Conservation (phyloP, 202 grass and related monocot genomes). For the Panicum virgatum region DNA sequence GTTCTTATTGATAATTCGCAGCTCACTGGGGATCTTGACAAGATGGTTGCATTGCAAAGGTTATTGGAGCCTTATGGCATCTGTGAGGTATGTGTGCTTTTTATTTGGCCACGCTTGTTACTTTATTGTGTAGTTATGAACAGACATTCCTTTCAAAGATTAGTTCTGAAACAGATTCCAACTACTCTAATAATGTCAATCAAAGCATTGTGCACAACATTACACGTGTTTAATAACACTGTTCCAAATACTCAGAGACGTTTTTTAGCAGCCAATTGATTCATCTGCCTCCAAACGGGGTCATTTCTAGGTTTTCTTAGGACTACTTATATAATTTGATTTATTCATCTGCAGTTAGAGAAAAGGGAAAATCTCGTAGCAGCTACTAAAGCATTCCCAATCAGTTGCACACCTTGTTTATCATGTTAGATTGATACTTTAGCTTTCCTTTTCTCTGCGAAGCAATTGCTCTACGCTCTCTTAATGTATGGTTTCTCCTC, state of each 20-base stretch:
- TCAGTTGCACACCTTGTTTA: not conserved
- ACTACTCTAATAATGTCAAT: not conserved
- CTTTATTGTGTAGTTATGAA: not conserved
- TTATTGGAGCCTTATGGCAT: conserved; percentile 96
- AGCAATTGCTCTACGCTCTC: not conserved
- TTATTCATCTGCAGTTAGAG: not conserved
- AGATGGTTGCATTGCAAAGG: conserved; percentile 95
- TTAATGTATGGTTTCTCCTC: not conserved
- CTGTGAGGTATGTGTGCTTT: conserved; percentile 72
- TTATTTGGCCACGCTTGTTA: not conserved
- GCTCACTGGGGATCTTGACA: conserved; percentile 90
- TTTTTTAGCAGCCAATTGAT: not conserved
- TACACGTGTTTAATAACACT: not conserved
- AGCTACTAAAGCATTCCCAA: not conserved
- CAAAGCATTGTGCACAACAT: not conserved
- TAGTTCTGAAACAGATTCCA: not conserved
- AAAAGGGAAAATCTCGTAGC: not conserved
- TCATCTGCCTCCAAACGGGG: not conserved
- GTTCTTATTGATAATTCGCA: conserved; percentile 41
- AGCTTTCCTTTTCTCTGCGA: not conserved
- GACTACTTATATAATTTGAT: not conserved
- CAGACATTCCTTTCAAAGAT: not conserved
- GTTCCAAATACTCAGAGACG: not conserved
- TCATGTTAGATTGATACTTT: not conserved
- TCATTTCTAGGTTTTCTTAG: not conserved